phyloP scores from a whole-genome alignment of 768 basidiomycete species.

The Naganishia friedmannii region DNA sequence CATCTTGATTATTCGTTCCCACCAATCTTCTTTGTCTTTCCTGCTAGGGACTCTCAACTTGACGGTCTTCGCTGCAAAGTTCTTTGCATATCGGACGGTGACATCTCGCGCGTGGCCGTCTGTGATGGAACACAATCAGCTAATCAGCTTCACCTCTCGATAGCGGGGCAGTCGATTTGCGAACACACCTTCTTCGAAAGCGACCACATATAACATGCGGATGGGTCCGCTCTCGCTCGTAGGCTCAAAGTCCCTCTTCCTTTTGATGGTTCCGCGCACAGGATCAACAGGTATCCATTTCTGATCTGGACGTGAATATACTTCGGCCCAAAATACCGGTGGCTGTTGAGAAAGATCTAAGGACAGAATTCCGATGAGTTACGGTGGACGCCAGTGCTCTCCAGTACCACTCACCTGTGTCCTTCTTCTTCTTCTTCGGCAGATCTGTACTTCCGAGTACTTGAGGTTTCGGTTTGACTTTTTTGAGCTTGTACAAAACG shows the following conservation, averaged over 20 bases:
- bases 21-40: slow-evolving; percentile 76
- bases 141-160: not conserved
- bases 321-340: slow-evolving; percentile 95
- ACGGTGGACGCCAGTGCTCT: not conserved
- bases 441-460: slow-evolving; percentile 41
- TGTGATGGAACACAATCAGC: slow-evolving; percentile 30
- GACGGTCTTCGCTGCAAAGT: slow-evolving; percentile 68
- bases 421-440: slow-evolving; percentile 41
- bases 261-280: slow-evolving; percentile 73
- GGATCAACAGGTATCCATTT: slow-evolving; percentile 94
- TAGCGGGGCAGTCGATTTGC: not conserved
- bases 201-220: slow-evolving; percentile 87
- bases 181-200: slow-evolving; percentile 70
- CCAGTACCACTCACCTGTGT: slow-evolving; percentile 32
- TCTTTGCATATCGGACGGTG: slow-evolving; percentile 79
- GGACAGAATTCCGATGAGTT: not conserved
- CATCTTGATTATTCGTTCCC: slow-evolving; percentile 65
- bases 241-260: slow-evolving; percentile 76
- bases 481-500: slow-evolving; percentile 47
- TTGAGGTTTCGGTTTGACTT: slow-evolving; percentile 62
- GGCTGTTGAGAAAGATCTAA: slow-evolving; percentile 56
- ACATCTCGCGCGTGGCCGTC: slow-evolving; percentile 90
- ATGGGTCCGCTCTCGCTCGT: slow-evolving; percentile 62
- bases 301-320: slow-evolving; percentile 85
- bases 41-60: slow-evolving; percentile 52